Base-by-base conservation (phyloP, 164 flowering plant genomes). In the Nelumbo lutea region DNA sequence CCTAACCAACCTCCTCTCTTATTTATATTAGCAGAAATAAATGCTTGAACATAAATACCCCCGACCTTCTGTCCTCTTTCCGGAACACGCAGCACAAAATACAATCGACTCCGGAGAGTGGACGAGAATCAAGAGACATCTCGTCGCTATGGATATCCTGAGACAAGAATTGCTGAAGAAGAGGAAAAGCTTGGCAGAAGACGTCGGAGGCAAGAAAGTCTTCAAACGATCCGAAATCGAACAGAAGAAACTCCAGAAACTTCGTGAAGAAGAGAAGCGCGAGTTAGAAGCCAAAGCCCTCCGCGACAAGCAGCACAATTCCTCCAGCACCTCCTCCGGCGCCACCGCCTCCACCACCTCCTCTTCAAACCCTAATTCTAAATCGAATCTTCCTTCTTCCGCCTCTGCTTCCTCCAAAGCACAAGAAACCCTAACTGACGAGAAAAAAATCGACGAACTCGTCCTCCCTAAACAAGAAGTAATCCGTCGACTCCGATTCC, bases 381-480 rank as follows among this genome's bases (percentile, higher is more conserved):
- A 78, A 41, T 62, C 80, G 2, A 71, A 73, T 41, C 40, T 78
- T 7, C 69, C 68, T 8, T 61, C 82, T n/a, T 64, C 80, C 27
- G 39, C 77, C 53, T 66, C 84, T 5, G 58, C 83, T 1, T 9
- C 79, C 2, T 73, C 81, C 59, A 66, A 72, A 83, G 42, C 67
- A 66, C 72, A 8, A 61, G 75, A 83, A 77, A 46, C 89, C 73
- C 79, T 77, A 46, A 70, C 85, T 15, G 86, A 89, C 39, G 98
- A 95, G 75, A 82, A 82, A 62, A 89, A 83, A 66, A 89, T 95
- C 74, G 99, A 96, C 76, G 85, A 80, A 13, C 84, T 96, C 46
- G 83, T 80, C 50, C 86, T 96, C 48, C 91, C 99, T 0, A 83
- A 72, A 47, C 93, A 82, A 48, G 99, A 96, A 69, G 98, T 96